Evolutionary conservation across 2,329 filamentous ascomycete genomes (phyloP), one percentile per base, ranked within the genome.

Genomic region (Beauveria asiatica): DNA sequence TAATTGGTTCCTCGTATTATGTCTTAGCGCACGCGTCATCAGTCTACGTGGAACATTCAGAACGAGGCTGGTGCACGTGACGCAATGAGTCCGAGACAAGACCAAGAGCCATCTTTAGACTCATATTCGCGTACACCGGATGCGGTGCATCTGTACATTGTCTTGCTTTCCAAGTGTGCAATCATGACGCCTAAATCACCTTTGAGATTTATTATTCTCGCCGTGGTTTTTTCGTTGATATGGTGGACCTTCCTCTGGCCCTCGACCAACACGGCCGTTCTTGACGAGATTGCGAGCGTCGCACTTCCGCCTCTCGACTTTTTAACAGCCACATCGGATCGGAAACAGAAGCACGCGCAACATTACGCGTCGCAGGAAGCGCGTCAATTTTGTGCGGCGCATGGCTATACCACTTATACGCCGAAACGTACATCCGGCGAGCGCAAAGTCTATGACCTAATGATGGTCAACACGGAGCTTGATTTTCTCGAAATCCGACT

Each of bases 401-500:
- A 73, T 41, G 71, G 70, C 37, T 74, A 72, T 60, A 59, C 64
- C 4, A 64, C 69, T 60, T 73, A 72, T 42, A 54, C 61, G 17
- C 68, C 71, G 2, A 51, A 45, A 41, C 59, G 67, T 25, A 48
- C 55, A 6, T 61, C 64, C 6, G 66, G 67, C 42, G 65, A 68
- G 55, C 70, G 70, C 65, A 73, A 70, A 59, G 64, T 73, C 30
- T 73, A 72, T 62, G 85, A 88, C 67, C 74, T 88, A 1, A 76
- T 85, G 65, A 80, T 86, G 75, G 71, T 87, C 65, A 85, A 84
- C 64, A 80, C 76, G 3, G 85, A 87, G 71, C 75, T 87, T 13
- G 84, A 87, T 71, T 85, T 83, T 78, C 76, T 88, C 46, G 84
- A 88, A 69, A 81, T 88, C 52, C 81, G 83, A 11, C 74, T 88